Base-by-base conservation (phyloP, 2,329 filamentous ascomycete genomes). In the Ceratocystiopsis brevicomis region DNA sequence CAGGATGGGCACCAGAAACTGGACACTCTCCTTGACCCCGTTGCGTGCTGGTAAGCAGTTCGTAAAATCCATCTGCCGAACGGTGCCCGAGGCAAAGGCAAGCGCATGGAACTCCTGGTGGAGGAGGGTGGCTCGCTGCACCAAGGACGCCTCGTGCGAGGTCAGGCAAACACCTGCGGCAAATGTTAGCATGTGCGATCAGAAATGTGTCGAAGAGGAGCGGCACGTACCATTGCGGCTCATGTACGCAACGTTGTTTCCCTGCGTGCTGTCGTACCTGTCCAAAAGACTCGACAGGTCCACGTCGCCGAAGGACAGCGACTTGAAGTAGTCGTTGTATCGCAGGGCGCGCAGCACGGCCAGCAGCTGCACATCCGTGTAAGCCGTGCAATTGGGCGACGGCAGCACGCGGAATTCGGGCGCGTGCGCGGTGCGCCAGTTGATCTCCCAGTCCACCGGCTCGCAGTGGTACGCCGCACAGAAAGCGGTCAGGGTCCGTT, bases 271-370 rank as follows among this genome's bases (percentile, higher is more conserved):
- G 46, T 74, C 71, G 39, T 60, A 60, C 32, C 53, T 51, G 33
- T 58, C 57, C 37, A 58, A 55, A 1, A 68, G 55, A 15, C 52
- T 56, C 1, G 62, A 63, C 17, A 75, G 58, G 48, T 73, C 66
- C 14, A 74, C 61, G 42, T 68, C 62, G 11, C 59, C 55, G 48
- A 75, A 71, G 2, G 68, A 73, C n/a, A 75, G 54, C 1, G 69
- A 67, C 45, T 67, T 69, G 56, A 75, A 74, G 50, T 68, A 74
- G 48, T 69, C 71, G 43, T 75, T 75, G 52, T 71, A 75, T 11
- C 71, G 62, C 46, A 74, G 55, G 2, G 71, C 68, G 5, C 69
- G 64, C 49, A 74, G 64, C 1, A 73, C 64, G 11, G 71, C 71
- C n/a, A 75, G 55, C 3, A 75, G 58, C 52, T 75, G 71, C 35